Base-by-base conservation (phyloP, 2,329 filamentous ascomycete genomes). In the Grosmannia clavigera region DNA sequence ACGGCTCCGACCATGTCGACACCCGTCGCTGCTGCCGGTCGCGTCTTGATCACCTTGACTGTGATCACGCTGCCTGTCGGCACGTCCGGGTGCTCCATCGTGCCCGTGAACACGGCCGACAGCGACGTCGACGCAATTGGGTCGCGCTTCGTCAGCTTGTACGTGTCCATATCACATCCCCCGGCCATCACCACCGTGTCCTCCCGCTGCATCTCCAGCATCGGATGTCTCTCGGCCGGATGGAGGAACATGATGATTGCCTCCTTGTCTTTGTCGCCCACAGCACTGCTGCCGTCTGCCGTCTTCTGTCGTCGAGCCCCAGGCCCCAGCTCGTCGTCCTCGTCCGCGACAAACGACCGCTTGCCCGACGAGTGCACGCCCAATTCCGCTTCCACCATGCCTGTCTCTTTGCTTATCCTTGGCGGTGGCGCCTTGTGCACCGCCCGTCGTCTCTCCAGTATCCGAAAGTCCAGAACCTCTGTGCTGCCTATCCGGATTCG, bases 11-110 rank as follows among this genome's bases (percentile, higher is more conserved):
- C 51, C 71, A 73, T 2, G 27, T 46, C 5, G 46, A 55, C 4
- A 72, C 62, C 50, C 72, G 73, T 10, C 1, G 55, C 55, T 14
- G 62, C 61, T 38, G 73, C 65, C 3, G 74, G 67, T 6, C 75
- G 70, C 1, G 81, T 83, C 70, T 82, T 83, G 64, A 84, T 77
- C 1, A 84, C 80, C 66, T 84, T 84, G 68, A 83, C 80, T 1
- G 80, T 83, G 60, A 83, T 79, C 59, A 82, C 76, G 25, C 77
- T 76, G 58, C 80, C 77, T 2, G 78, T 73, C 1, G 65, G 64
- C 22, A 81, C 75, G 11, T 75, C 69, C 5, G 80, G 81, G 66
- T 82, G 76, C 43, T 77, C 72, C 25, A 77, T 60, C 1, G 62
- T 60, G 35, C 60, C 81, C 1, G 76, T 81, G 66, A 79, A 83